A percentile compares a stretch with the other conserved stretches of the same genome.
Evolutionary conservation across 352 stramenopile genomes (phyloP).

Genomic region (Phytophthora pseudosyringae): DNA sequence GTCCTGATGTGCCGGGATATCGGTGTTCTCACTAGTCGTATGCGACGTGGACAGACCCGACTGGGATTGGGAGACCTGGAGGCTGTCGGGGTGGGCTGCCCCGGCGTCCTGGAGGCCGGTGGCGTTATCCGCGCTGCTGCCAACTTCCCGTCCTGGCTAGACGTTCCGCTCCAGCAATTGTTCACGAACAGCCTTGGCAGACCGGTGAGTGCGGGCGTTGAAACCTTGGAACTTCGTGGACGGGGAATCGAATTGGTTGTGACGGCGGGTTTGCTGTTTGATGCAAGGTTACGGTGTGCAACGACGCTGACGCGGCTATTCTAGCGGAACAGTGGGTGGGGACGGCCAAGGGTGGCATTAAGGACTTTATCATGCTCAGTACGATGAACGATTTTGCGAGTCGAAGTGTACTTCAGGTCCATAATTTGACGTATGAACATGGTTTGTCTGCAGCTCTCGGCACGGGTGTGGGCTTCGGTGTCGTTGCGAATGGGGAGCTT

Average conservation of each 20-base stretch:
- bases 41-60: conserved; percentile 19
- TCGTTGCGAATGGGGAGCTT: conserved; percentile 70
- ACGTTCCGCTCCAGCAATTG: conserved; percentile 68
- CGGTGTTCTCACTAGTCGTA: conserved; percentile 13
- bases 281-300: conserved; percentile 60
- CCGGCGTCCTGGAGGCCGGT: conserved; percentile 53
- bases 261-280: not conserved
- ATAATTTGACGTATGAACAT: conserved; percentile 6
- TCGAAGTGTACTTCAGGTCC: not conserved
- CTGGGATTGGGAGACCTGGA: conserved; percentile 46
- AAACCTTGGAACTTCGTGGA: no score
- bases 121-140: conserved; percentile 69
- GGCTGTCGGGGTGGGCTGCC: conserved; percentile 67
- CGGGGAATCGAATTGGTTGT: not conserved
- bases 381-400: conserved; percentile 17
- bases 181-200: conserved; percentile 47
- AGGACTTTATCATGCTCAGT: conserved; percentile 89
- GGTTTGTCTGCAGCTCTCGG: conserved; percentile 55
- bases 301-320: conserved; percentile 84
- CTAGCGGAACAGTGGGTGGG: conserved; percentile 85
- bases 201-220: conserved; percentile 19
- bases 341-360: conserved; percentile 57
- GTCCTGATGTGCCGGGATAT: not conserved
- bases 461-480: conserved; percentile 74
- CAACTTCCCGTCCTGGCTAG: conserved; percentile 75